phyloP scores from a whole-genome alignment of 352 stramenopile genomes.

The Thraustotheca clavata region DNA sequence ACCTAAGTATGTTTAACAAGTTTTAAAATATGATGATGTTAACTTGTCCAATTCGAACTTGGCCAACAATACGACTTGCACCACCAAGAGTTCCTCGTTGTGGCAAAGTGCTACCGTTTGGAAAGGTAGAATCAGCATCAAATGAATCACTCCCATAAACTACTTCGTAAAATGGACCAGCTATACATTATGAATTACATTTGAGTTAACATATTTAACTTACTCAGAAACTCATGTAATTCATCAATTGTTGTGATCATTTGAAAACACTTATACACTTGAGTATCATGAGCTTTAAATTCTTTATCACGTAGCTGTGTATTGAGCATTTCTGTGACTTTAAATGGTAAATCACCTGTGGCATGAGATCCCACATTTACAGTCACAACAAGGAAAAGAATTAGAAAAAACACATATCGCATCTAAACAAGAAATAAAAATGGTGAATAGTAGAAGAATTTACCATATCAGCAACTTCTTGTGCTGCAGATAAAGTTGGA shows the following conservation, averaged over 20 bases:
- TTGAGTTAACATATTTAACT: neutral
- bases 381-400: constrained; percentile 17
- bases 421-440: neutral
- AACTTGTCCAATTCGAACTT: constrained; percentile 17
- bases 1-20: neutral
- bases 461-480: constrained; percentile 16
- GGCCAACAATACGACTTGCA: neutral
- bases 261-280: constrained; percentile 8
- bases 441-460: neutral
- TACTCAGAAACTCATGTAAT: constrained; percentile 18
- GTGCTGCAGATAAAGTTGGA: constrained; percentile 2
- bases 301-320: constrained; percentile 10
- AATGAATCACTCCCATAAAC: constrained; percentile 11
- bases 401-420: constrained; percentile 12
- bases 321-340: constrained; percentile 19
- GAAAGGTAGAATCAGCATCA: constrained; percentile 3
- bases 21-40: neutral
- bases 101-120: neutral
- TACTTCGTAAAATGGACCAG: constrained; percentile 15
- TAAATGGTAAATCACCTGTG: neutral
- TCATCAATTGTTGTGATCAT: constrained; percentile 15
- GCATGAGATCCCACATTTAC: neutral
- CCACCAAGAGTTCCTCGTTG: neutral
- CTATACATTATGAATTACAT: neutral
- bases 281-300: neutral